These are phyloP conservation scores for Euclidium syriacum DNA, from an alignment of 345 rosid genomes.

Conservation along the genomic window DNA sequence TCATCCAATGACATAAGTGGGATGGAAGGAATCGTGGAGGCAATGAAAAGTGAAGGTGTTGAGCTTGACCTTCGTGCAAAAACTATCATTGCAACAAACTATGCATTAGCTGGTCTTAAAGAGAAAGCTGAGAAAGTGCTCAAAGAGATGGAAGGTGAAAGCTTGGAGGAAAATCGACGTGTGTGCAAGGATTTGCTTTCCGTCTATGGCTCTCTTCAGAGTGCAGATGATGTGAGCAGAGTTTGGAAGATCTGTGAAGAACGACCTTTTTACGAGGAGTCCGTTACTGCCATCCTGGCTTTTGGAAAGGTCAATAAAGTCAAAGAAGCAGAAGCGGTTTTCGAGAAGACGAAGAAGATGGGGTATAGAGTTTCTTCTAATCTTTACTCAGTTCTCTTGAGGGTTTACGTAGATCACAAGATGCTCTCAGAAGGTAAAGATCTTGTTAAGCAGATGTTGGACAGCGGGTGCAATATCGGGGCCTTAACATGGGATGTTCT, in stretches of 20 bases:
- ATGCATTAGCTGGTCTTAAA: slow-evolving; percentile 51
- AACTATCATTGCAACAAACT: slow-evolving; percentile 57
- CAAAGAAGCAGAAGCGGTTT: slow-evolving; percentile 75
- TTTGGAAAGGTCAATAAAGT: slow-evolving; percentile 69
- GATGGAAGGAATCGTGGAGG: slow-evolving; percentile 76
- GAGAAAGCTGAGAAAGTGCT: slow-evolving; percentile 62
- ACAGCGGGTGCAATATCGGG: slow-evolving; percentile 56
- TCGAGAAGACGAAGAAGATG: slow-evolving; percentile 38
- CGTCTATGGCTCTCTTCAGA: slow-evolving; percentile 66
- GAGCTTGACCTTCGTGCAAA: slow-evolving; percentile 49
- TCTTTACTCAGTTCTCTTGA: slow-evolving; percentile 51
- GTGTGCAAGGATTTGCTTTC: slow-evolving; percentile 52
- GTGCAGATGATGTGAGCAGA: slow-evolving; percentile 67
- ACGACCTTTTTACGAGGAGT: slow-evolving; percentile 41
- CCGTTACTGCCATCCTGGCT: slow-evolving; percentile 63
- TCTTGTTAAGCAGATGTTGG: slow-evolving; percentile 56
- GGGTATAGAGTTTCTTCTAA: slow-evolving; percentile 41
- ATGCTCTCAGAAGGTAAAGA: slow-evolving; percentile 70
- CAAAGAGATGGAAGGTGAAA: slow-evolving; percentile 81
- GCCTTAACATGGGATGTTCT: slow-evolving; percentile 78
- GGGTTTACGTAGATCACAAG: slow-evolving; percentile 72
- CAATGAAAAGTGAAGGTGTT: slow-evolving; percentile 83
- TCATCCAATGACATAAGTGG: slow-evolving; percentile 59
- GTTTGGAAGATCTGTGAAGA: slow-evolving; percentile 77
- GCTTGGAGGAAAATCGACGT: slow-evolving; percentile 45